A percentile compares a stretch with the other conserved stretches of the same genome.
These are phyloP conservation scores for Candida ponderosae DNA, from an alignment of 805 yeast genomes.

Conservation along the genomic window DNA sequence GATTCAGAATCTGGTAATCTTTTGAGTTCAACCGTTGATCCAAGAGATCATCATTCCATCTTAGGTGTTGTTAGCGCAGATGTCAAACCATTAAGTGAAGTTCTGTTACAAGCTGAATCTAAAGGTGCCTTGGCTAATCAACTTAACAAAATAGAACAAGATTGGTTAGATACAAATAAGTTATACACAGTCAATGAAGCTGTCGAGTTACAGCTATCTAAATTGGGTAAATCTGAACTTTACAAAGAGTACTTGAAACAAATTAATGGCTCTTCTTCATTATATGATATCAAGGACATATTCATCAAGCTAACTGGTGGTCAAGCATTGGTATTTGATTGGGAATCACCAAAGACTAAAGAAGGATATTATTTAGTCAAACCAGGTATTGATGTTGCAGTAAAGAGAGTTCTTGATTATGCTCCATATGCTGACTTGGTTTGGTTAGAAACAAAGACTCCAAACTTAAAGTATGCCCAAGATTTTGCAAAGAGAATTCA, in stretches of 20 bases:
- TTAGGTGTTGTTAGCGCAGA: conserved; percentile 35
- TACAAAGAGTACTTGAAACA: conserved; percentile 16
- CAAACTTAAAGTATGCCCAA: conserved; percentile 43
- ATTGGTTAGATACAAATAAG: conserved; percentile 37
- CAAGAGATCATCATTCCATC: conserved; percentile 48
- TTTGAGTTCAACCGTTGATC: conserved; percentile 43
- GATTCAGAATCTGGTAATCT: conserved; percentile 51
- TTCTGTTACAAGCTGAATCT: conserved; percentile 33
- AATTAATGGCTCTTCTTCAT: conserved; percentile 5
- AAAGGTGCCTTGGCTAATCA: conserved; percentile 26
- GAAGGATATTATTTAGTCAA: conserved; percentile 48
- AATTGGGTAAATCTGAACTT: conserved; percentile 20
- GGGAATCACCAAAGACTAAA: conserved; percentile 53
- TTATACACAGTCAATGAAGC: conserved; percentile 45
- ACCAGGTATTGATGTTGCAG: conserved; percentile 44
- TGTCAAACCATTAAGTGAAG: conserved; percentile 36
- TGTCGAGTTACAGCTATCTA: conserved; percentile 21
- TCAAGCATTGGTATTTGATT: conserved; percentile 35
- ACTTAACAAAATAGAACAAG: conserved; percentile 31
- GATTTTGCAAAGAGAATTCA: conserved; percentile 39
- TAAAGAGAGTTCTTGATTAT: conserved; percentile 43
- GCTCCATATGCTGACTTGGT: conserved; percentile 54
- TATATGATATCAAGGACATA: conserved; percentile 9
- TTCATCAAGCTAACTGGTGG: conserved; percentile 23
- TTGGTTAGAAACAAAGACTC: conserved; percentile 59